Evolutionary conservation across 2,329 filamentous ascomycete species (phyloP).

Genomic region (Aaosphaeria arxii): DNA sequence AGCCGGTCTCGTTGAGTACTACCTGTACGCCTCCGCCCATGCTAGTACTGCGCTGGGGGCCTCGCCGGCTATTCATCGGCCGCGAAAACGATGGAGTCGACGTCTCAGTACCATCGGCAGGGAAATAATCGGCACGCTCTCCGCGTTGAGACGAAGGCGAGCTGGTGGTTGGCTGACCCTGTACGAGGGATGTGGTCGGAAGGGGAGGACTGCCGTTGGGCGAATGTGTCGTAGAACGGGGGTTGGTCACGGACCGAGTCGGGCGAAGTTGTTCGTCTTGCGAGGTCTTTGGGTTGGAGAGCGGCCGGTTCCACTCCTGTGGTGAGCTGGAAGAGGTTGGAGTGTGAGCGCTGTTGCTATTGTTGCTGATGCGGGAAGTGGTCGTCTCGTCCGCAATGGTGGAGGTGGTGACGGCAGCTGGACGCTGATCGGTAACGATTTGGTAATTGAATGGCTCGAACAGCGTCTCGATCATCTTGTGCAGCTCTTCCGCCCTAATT

Average conservation of each 20-base stretch:
- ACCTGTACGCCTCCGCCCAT: constrained; percentile 85
- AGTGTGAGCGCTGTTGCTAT: constrained; percentile 25
- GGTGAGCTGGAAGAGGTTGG: constrained; percentile 28
- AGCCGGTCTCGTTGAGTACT: constrained; percentile 82
- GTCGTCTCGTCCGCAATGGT: constrained; percentile 26
- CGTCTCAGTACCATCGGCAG: constrained; percentile 24
- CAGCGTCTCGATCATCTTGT: constrained; percentile 88
- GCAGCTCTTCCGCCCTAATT: constrained; percentile 89
- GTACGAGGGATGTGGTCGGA: constrained; percentile 20
- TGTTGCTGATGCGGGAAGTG: constrained; percentile 32
- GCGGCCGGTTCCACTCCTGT: constrained; percentile 32
- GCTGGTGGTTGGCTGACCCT: constrained; percentile 14
- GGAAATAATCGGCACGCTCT: constrained; percentile 35
- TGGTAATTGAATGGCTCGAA: constrained; percentile 98
- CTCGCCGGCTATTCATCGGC: constrained; percentile 49
- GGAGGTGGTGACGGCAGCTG: constrained; percentile 12
- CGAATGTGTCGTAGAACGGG: constrained; percentile 45
- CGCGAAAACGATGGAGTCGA: constrained; percentile 34
- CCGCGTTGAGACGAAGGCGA: constrained; percentile 35
- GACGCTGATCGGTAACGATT: constrained; percentile 71
- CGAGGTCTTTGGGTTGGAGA: constrained; percentile 27
- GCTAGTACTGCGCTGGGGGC: constrained; percentile 68
- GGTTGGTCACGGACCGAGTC: constrained; percentile 32
- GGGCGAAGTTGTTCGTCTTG: constrained; percentile 38
- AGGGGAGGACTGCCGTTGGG: constrained; percentile 49